Evolutionary conservation across 306 rosid species (phyloP), one percentile per base, ranked within the genome.

Genomic region (Prunus campanulata): DNA sequence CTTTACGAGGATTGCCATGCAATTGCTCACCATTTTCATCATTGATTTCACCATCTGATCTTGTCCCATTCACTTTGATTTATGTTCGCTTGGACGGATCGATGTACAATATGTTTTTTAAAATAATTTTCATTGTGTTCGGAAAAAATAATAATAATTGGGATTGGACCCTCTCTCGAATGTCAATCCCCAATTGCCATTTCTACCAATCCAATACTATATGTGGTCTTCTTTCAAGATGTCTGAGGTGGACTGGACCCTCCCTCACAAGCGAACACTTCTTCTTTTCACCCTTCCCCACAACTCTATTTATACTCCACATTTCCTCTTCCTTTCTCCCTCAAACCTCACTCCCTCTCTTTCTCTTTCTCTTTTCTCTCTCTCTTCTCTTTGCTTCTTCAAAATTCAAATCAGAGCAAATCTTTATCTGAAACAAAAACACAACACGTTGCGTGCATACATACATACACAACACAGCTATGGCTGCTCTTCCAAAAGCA

Each of bases 251-350:
- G 20, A 20, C 20, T 20, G 20, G 20, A 20, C 20, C 25, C 25
- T 24, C 25, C 59, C 77, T 51, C 50, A 51, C 32, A 74, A 65
- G 47, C 19, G 32, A 42, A 60, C 65, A 0, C 4, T 75, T 71
- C 52, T 42, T 19, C 66, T 18, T 47, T 64, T 46, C 77, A 54
- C 70, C 49, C 22, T 56, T 56, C 63, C 47, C 75, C 57, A 35
- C 80, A 70, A 54, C 82, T 3, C 90, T 86, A 89, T 89, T 87
- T 89, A 89, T 83, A 88, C 86, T 85, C 78, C 84, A n/a, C 18
- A 30, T 35, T 49, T 67, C 54, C 83, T 76, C 82, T 68, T 72
- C 42, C 70, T 71, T 78, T 72, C 30, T 75, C 79, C 76, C 35
- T 75, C 81, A 79, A 75, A 83, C n/a, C 76, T 67, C 72, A 2